These are phyloP conservation scores for Mucor irregularis DNA, from an alignment of 371 early-diverging fungal species.

Conservation along the genomic window DNA sequence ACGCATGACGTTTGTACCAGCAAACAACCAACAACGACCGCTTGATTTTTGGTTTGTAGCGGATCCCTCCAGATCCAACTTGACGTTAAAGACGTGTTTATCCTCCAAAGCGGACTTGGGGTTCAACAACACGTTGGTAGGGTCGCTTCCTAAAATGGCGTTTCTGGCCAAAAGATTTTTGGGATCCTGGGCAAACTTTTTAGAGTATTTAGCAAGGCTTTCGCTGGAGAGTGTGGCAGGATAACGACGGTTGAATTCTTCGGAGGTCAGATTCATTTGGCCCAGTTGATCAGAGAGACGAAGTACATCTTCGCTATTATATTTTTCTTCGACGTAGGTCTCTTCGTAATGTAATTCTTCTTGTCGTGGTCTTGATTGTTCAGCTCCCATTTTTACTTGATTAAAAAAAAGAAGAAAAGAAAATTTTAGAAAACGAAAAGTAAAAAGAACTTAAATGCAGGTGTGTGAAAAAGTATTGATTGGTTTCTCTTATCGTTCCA, in stretches of 20 bases:
- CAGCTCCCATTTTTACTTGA: too few relatives aligned
- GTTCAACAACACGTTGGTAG: constrained; percentile 60
- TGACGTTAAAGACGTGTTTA: constrained; percentile 60
- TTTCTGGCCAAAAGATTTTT: constrained; percentile 71
- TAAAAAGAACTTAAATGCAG: too few relatives aligned
- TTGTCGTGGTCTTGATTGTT: too few relatives aligned
- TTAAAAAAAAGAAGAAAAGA: too few relatives aligned
- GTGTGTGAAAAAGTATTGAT: too few relatives aligned
- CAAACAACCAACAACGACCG: constrained; percentile 90
- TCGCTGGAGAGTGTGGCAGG: constrained; percentile 1
- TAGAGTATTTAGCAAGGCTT: constrained; percentile 34
- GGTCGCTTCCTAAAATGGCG: constrained; percentile 61
- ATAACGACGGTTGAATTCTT: not conserved
- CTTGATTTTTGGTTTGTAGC: constrained; percentile 78
- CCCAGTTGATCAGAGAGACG: constrained; percentile 1
- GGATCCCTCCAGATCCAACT: constrained; percentile 59
- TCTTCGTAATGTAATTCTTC: too few relatives aligned
- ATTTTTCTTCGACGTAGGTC: too few relatives aligned
- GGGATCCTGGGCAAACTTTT: constrained; percentile 55
- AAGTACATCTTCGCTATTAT: too few relatives aligned
- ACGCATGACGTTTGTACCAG: constrained; percentile 58
- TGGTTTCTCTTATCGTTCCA: too few relatives aligned
- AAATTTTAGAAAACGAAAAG: too few relatives aligned
- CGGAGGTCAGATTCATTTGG: not conserved
- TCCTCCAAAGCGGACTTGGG: constrained; percentile 40